These are phyloP conservation scores for Gamsiella multidivaricata DNA, from an alignment of 192 early-diverging fungal genomes.

Conservation along the genomic window DNA sequence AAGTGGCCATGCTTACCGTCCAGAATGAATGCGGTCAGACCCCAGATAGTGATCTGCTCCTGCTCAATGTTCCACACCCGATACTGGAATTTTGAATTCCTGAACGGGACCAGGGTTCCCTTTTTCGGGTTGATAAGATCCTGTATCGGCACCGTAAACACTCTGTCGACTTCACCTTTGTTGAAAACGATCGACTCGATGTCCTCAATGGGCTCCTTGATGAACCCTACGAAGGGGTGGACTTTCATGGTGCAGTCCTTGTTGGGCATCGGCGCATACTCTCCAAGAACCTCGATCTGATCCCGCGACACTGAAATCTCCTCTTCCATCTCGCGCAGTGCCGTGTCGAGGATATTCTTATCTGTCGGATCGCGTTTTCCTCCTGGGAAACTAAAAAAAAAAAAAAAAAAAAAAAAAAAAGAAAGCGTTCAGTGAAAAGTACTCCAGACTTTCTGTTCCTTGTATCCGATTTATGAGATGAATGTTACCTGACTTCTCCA, in stretches of 20 bases:
- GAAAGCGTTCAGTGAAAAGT: too few relatives aligned
- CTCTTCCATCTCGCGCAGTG: slow-evolving; percentile 84
- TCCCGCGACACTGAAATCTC: slow-evolving; percentile 70
- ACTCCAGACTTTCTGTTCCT: background rate
- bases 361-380: slow-evolving; percentile 78
- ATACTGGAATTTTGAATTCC: slow-evolving; percentile 60
- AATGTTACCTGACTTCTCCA: slow-evolving; percentile 77
- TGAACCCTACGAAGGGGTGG: slow-evolving; percentile 71
- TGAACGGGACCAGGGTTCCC: slow-evolving; percentile 59
- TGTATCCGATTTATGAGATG: background rate
- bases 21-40: slow-evolving; percentile 84
- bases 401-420: background rate
- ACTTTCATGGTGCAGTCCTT: slow-evolving; percentile 65
- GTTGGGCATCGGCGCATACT: slow-evolving; percentile 71
- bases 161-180: slow-evolving; percentile 72
- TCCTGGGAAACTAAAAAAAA: slow-evolving; percentile 73
- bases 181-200: slow-evolving; percentile 58
- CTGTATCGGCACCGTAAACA: slow-evolving; percentile 75
- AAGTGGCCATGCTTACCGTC: slow-evolving; percentile 53
- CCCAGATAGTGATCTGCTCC: slow-evolving; percentile 73
- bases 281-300: slow-evolving; percentile 69
- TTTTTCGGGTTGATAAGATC: slow-evolving; percentile 68
- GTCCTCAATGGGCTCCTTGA: slow-evolving; percentile 58
- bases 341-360: slow-evolving; percentile 65
- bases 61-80: slow-evolving; percentile 66